Evolutionary conservation across 2,329 filamentous ascomycete species (phyloP).

Genomic region (Aspergillus transmontanensis): DNA sequence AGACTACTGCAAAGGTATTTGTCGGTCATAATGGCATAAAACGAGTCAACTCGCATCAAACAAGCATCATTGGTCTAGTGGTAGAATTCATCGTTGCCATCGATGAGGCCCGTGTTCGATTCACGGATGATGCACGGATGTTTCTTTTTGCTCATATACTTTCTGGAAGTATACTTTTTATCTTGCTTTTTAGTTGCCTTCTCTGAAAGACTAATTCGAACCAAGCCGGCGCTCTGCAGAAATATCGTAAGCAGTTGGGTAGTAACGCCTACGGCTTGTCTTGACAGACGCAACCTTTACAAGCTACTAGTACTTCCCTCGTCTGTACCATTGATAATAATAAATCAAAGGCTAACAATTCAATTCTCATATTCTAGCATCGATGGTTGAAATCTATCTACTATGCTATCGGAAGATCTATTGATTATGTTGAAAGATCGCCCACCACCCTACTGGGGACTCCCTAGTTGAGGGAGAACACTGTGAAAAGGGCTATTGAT

Average conservation of each 20-base stretch:
- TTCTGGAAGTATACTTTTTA: background rate
- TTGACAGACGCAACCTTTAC: background rate
- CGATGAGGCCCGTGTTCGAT: constrained; percentile 52
- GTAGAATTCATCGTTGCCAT: constrained; percentile 51
- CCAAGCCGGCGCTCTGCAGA: background rate
- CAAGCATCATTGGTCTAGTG: constrained; percentile 49
- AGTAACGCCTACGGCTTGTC: background rate
- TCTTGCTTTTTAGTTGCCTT: background rate
- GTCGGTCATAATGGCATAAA: background rate
- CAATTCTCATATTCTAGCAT: background rate
- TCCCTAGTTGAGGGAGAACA: constrained; percentile 6
- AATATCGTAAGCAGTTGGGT: background rate
- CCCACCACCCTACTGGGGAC: constrained; percentile 23
- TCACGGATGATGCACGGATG: constrained; percentile 46
- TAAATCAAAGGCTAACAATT: background rate
- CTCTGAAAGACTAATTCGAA: background rate
- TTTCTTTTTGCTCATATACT: background rate
- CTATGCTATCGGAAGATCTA: constrained; percentile 10
- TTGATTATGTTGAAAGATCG: constrained; percentile 13
- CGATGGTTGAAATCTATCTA: constrained; percentile 7
- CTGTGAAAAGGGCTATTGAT: constrained; percentile 32
- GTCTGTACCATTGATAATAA: background rate
- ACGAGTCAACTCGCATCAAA: background rate
- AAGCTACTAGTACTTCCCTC: background rate
- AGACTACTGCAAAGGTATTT: background rate